Evolutionary conservation across 129 eudicot species (phyloP).

Genomic region (Artemisia tridentata): DNA sequence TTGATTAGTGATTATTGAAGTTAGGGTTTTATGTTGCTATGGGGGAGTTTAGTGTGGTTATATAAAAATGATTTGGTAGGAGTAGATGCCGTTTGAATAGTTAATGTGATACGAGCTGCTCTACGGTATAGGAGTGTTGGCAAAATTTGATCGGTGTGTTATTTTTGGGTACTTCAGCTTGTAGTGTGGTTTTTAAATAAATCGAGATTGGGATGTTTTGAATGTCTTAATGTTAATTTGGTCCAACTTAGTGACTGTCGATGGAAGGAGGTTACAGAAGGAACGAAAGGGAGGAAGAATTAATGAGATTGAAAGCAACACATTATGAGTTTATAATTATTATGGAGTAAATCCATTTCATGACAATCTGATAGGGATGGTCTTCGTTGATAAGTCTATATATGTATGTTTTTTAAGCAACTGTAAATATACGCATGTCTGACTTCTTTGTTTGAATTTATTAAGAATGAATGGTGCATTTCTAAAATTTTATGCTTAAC

Average conservation of each 20-base stretch:
- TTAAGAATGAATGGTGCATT: neutral
- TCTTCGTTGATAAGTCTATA: neutral
- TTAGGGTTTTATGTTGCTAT: conserved; percentile 2
- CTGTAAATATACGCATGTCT: conserved; percentile 12
- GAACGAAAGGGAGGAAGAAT: neutral
- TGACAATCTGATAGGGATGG: too few relatives aligned
- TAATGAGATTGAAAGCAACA: neutral
- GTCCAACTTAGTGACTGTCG: neutral
- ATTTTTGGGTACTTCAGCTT: conserved; percentile 6
- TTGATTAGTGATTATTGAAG: conserved; percentile 11
- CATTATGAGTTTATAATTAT: conserved; percentile 11
- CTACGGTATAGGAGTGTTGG: conserved; percentile 5
- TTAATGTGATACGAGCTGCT: conserved; percentile 17
- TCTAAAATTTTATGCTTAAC: neutral
- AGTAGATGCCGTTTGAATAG: neutral
- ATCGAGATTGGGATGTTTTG: neutral
- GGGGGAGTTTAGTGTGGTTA: conserved; percentile 6
- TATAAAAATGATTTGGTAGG: neutral
- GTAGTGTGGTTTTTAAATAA: neutral
- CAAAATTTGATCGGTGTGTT: neutral
- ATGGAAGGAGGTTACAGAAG: neutral
- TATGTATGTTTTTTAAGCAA: conserved; percentile 1
- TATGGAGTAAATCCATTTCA: too few relatives aligned
- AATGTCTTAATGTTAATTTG: neutral
- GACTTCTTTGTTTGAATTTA: neutral